Percentiles rank a stretch among this genome's conserved stretches.
Conservation (phyloP, 345 rosid genomes). For the Iberis pinnata region DNA sequence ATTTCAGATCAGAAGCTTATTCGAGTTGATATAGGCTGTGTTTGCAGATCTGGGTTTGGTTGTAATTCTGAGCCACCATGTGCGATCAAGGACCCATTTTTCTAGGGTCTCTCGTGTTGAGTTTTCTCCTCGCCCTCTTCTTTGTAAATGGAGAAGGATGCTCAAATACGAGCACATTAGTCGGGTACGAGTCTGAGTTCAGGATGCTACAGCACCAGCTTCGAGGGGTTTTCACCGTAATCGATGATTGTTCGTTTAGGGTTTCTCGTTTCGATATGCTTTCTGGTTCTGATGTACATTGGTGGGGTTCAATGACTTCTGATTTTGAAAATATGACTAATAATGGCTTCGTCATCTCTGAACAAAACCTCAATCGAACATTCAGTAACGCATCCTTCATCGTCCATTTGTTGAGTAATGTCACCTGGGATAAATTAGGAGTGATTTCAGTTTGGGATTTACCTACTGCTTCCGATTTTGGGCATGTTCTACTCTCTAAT, state of each 20-base stretch:
- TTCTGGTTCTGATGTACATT: conserved; percentile 61
- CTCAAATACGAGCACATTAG: conserved; percentile 48
- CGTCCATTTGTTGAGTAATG: conserved; percentile 42
- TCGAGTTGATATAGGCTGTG: conserved; percentile 29
- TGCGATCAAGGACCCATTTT: conserved; percentile 31
- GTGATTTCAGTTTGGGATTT: conserved; percentile 67
- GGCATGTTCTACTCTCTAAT: conserved; percentile 50
- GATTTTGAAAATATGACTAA: conserved; percentile 55
- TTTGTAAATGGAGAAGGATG: conserved; percentile 48
- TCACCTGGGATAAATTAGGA: conserved; percentile 58
- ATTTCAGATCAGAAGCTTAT: conserved; percentile 22
- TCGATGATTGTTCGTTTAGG: conserved; percentile 79
- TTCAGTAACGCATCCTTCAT: conserved; percentile 56
- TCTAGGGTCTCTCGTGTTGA: conserved; percentile 34
- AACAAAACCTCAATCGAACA: conserved; percentile 53
- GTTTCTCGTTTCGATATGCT: conserved; percentile 81
- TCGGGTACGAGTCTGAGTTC: conserved; percentile 64
- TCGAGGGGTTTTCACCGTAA: conserved; percentile 56
- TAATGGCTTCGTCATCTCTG: conserved; percentile 58
- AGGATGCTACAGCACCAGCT: conserved; percentile 82
- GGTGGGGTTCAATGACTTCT: conserved; percentile 67
- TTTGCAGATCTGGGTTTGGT: conserved; percentile 35
- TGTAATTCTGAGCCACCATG: conserved; percentile 35
- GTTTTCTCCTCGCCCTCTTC: conserved; percentile 30
- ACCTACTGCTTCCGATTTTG: conserved; percentile 65